These are phyloP conservation scores for Euphorbia peplus DNA, from an alignment of 345 rosid genomes.

Conservation along the genomic window DNA sequence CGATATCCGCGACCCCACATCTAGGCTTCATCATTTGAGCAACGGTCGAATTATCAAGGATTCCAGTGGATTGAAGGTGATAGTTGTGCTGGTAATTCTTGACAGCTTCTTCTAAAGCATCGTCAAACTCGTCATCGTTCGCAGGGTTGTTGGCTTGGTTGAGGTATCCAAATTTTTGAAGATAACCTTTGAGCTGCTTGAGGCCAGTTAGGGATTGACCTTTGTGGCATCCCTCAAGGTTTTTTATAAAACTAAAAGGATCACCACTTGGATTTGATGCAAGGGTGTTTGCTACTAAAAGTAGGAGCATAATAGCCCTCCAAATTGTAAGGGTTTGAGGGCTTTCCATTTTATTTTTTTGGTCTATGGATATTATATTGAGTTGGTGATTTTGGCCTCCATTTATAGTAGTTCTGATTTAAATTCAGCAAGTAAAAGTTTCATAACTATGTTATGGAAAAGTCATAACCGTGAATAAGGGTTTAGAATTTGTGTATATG, in stretches of 20 bases:
- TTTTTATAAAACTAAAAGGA: conserved; percentile 2
- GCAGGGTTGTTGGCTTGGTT: background rate
- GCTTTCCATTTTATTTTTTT: background rate
- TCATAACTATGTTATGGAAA: too few relatives aligned
- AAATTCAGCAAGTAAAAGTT: too few relatives aligned
- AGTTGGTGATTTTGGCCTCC: too few relatives aligned
- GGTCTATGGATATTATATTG: too few relatives aligned
- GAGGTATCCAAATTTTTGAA: conserved; percentile 21
- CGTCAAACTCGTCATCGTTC: conserved; percentile 15
- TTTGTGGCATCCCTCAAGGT: conserved; percentile 11
- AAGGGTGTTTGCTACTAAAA: background rate
- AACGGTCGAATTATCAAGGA: conserved; percentile 1
- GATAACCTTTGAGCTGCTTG: conserved; percentile 13
- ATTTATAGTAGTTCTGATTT: too few relatives aligned
- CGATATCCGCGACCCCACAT: conserved; percentile 24
- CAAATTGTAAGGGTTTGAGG: background rate
- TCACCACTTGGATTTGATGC: background rate
- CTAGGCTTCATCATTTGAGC: conserved; percentile 20
- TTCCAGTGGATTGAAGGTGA: conserved; percentile 14
- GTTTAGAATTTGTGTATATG: too few relatives aligned
- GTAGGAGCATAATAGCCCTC: background rate
- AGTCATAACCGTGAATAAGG: too few relatives aligned
- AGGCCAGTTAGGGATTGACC: conserved; percentile 15
- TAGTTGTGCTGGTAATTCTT: conserved; percentile 12
- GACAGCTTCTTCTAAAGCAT: conserved; percentile 19